A percentile compares a stretch with the other conserved stretches of the same genome.
phyloP scores from a whole-genome alignment of 2,329 filamentous ascomycete genomes.

The Penicillium nordicum region DNA sequence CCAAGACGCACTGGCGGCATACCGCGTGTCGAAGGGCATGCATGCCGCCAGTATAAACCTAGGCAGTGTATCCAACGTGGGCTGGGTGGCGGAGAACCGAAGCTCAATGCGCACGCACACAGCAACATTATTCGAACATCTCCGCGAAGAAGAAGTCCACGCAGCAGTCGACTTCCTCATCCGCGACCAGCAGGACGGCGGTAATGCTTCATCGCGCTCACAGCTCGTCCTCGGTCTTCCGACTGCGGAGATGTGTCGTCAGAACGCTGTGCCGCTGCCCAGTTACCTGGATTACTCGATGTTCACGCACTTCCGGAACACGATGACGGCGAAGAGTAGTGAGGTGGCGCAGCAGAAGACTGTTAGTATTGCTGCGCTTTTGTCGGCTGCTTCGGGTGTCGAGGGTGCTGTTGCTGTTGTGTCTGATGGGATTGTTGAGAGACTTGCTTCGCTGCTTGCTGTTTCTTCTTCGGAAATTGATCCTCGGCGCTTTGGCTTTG shows the following conservation, averaged over 20 bases:
- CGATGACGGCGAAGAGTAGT: not conserved
- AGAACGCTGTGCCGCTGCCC: conserved; percentile 18
- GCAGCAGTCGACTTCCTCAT: conserved; percentile 19
- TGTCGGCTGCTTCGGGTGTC: not conserved
- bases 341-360: conserved; percentile 5
- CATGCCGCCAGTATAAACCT: conserved; percentile 25
- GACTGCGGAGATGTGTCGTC: conserved; percentile 18
- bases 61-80: conserved; percentile 33
- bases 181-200: conserved; percentile 1
- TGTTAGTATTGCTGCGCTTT: conserved; percentile 6
- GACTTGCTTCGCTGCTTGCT: conserved; percentile 22
- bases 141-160: conserved; percentile 26
- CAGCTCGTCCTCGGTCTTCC: conserved; percentile 21
- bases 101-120: conserved; percentile 10
- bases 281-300: conserved; percentile 27
- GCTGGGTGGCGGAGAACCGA: conserved; percentile 32
- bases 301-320: conserved; percentile 20
- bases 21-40: conserved; percentile 22
- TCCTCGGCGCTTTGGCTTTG: conserved; percentile 21
- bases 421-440: conserved; percentile 15
- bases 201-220: not conserved
- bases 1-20: conserved; percentile 36
- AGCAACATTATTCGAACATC: conserved; percentile 17
- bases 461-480: conserved; percentile 28
- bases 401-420: conserved; percentile 12